A percentile compares a stretch with the other conserved stretches of the same genome.
phyloP scores from a whole-genome alignment of 495 filamentous ascomycete species.

The Penicillium lividum region DNA sequence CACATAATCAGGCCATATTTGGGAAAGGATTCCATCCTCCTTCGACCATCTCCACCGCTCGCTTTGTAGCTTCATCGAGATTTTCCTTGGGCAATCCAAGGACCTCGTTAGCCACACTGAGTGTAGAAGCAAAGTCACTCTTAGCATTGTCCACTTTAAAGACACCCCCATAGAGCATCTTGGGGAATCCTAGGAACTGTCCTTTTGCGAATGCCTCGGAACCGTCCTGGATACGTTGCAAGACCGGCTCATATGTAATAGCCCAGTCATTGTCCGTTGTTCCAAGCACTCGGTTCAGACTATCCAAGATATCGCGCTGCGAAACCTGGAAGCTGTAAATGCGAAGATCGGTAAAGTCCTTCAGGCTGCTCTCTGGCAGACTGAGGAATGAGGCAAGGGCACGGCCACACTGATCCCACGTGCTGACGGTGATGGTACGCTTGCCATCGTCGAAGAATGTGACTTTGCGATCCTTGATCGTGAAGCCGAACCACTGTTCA shows the following conservation, averaged over 20 bases:
- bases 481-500: conserved; percentile 46
- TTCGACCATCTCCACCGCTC: conserved; percentile 21
- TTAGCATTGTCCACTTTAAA: conserved; percentile 46
- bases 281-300: conserved; percentile 53
- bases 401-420: conserved; percentile 47
- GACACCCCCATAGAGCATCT: conserved; percentile 49
- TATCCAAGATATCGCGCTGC: conserved; percentile 57
- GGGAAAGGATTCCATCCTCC: conserved; percentile 20
- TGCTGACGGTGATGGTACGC: conserved; percentile 38
- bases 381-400: conserved; percentile 44
- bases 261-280: conserved; percentile 54
- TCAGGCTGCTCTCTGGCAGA: conserved; percentile 34
- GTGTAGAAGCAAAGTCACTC: conserved; percentile 41
- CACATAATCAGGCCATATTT: not conserved
- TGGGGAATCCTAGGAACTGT: conserved; percentile 23
- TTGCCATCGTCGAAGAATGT: conserved; percentile 54
- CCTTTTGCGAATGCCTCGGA: conserved; percentile 44
- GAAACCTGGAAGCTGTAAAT: conserved; percentile 50
- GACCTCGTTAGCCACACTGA: conserved; percentile 42
- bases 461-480: conserved; percentile 37
- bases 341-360: conserved; percentile 37
- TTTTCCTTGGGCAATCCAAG: conserved; percentile 60
- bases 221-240: conserved; percentile 47
- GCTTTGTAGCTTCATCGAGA: conserved; percentile 49
- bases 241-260: conserved; percentile 42